Conservation (phyloP, 2,329 filamentous ascomycete genomes). For the Exophiala phaeomuriformis region DNA sequence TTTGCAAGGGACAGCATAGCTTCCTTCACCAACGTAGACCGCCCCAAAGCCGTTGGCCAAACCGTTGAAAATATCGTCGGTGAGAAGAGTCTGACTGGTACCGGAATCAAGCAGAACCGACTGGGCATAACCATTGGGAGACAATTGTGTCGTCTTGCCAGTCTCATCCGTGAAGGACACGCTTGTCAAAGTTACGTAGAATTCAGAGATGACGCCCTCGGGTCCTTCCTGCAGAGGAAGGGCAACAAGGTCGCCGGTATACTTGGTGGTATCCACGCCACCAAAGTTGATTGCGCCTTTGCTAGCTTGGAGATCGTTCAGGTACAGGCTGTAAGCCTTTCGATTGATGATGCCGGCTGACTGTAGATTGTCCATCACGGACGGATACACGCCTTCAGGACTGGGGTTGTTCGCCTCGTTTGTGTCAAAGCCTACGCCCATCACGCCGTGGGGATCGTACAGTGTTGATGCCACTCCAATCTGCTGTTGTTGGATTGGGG, state of each 20-base stretch:
- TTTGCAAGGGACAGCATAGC: conserved; percentile 40
- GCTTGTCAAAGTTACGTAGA: conserved; percentile 44
- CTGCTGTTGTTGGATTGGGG: conserved; percentile 14
- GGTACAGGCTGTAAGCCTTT: conserved; percentile 22
- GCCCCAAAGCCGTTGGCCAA: conserved; percentile 52
- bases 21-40: conserved; percentile 34
- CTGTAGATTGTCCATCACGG: conserved; percentile 20
- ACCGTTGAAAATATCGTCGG: conserved; percentile 49
- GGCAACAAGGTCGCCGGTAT: conserved; percentile 54
- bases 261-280: conserved; percentile 62
- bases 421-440: conserved; percentile 22
- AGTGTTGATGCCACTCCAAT: conserved; percentile 17
- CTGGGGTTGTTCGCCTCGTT: conserved; percentile 9
- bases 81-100: conserved; percentile 62
- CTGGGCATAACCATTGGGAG: conserved; percentile 41
- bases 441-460: conserved; percentile 19
- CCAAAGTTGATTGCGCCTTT: conserved; percentile 59
- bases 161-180: conserved; percentile 40
- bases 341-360: conserved; percentile 12
- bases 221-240: conserved; percentile 43
- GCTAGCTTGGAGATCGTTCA: conserved; percentile 18
- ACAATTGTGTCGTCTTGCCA: conserved; percentile 34
- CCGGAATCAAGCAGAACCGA: conserved; percentile 66
- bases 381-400: conserved; percentile 11
- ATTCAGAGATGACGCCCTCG: conserved; percentile 42